Base-by-base conservation (phyloP, 2,329 filamentous ascomycete species). In the Mycosphaerella sp. region DNA sequence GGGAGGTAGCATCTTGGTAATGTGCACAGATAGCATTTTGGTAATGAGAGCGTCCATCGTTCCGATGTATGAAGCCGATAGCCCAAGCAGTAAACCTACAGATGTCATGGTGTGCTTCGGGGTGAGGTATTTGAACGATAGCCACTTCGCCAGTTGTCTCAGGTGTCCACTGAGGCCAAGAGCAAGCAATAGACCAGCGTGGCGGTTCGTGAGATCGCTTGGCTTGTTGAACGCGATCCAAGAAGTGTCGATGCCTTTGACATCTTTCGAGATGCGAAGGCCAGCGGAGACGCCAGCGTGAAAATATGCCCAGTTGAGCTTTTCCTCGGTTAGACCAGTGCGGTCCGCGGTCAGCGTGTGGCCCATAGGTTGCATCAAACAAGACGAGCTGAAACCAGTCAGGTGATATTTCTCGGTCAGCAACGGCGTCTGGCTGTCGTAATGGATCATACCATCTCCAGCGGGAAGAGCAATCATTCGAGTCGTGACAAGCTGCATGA, bases 201-300 rank as follows among this genome's bases (percentile, higher is more conserved):
- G 93, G n/a, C 93, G 82, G 67, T 97, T 96, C 59, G 87, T 96
- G 11, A 96, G 78, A 50, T 98, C 93, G 38, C 83, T 80, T 0
- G 93, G 92, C 68, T 95, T 96, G 74, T 98, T 98, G 78, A 95
- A 98, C 34, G 96, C 80, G 62, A 98, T 96, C 95, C 95, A 98
- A 0, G 92, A 97, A 0, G 91, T 96, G 67, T 98, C 93, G 59
- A 98, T 97, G 3, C 92, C 92, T 66, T 89, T 89, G 3, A 91
- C 92, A 53, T 89, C 81, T 10, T 85, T 86, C 5, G 93, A 95
- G 48, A 98, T 95, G 54, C 90, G 88, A 26, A 98, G 74, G 2
- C 93, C 93, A 23, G 88, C 89, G n/a, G 92, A 87, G 31, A 95
- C 92, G 6, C 93, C 93, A 55, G 95, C 89, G 69, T 98, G 93